Percentiles rank a stretch among this genome's conserved stretches.
These are phyloP conservation scores for Dothideomycetes sp. DNA, from an alignment of 2,329 filamentous ascomycete species.

Conservation along the genomic window DNA sequence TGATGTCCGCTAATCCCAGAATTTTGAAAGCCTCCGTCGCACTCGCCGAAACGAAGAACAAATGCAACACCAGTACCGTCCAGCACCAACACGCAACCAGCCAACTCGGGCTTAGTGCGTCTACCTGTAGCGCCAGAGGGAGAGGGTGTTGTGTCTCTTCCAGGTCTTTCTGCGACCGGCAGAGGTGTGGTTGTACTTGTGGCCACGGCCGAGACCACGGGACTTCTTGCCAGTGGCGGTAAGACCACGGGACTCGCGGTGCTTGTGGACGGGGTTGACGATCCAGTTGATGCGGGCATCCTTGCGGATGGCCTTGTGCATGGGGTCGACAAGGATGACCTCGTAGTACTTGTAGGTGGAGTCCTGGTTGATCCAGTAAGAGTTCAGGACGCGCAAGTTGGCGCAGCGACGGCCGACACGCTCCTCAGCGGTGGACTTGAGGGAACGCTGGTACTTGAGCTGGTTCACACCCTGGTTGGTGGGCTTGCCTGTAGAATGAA, in stretches of 20 bases:
- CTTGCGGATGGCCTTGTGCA: slow-evolving; percentile 99
- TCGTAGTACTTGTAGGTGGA: slow-evolving; percentile 99
- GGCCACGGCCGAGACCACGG: slow-evolving; percentile 97
- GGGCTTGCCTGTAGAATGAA: slow-evolving; percentile 68
- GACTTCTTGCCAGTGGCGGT: slow-evolving; percentile 99
- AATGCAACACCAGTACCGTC: not conserved
- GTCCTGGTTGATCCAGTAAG: slow-evolving; percentile 99
- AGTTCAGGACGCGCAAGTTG: slow-evolving; percentile 99
- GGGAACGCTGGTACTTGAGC: slow-evolving; percentile 99
- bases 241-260: slow-evolving; percentile 95
- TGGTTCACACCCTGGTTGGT: slow-evolving; percentile 99
- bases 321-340: slow-evolving; percentile 98
- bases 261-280: slow-evolving; percentile 99
- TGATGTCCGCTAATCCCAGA: slow-evolving; percentile 9
- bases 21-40: slow-evolving; percentile 8
- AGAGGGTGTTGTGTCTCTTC: slow-evolving; percentile 99
- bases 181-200: slow-evolving; percentile 97
- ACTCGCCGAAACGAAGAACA: not conserved
- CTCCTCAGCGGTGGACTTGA: slow-evolving; percentile 96
- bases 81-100: not conserved
- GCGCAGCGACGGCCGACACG: slow-evolving; percentile 98
- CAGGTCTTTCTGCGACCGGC: slow-evolving; percentile 99
- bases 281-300: slow-evolving; percentile 99
- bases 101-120: slow-evolving; percentile 6
- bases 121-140: slow-evolving; percentile 96